Percentiles rank a stretch among this genome's conserved stretches.
Evolutionary conservation across 2,329 filamentous ascomycete species (phyloP).

Genomic region (Xylaria sp.): DNA sequence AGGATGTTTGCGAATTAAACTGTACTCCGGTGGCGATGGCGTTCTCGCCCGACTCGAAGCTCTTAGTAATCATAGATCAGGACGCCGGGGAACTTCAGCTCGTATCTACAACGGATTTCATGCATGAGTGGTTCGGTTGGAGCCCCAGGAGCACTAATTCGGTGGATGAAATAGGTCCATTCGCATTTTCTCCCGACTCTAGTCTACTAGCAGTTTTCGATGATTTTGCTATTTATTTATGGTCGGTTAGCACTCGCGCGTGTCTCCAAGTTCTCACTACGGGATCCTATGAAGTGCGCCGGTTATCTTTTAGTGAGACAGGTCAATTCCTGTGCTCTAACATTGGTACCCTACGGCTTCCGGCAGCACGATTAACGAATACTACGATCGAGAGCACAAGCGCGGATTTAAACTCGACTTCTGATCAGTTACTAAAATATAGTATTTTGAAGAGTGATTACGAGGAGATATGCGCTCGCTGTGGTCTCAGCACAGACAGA

Average conservation of each 20-base stretch:
- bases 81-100: neutral
- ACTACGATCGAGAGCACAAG: neutral
- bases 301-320: neutral
- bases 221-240: neutral
- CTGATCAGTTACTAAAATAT: neutral
- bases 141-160: accelerated
- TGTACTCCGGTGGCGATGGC: neutral
- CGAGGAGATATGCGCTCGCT: neutral
- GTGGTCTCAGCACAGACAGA: neutral
- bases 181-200: neutral
- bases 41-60: neutral
- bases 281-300: neutral
- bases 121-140: no score
- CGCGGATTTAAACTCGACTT: no score
- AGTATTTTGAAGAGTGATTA: no score
- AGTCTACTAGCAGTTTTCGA: neutral
- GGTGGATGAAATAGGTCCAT: no score
- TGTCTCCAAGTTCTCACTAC: neutral
- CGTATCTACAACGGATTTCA: neutral
- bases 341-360: neutral
- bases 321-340: neutral
- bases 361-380: neutral
- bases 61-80: neutral
- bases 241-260: neutral
- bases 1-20: no score